Base-by-base conservation (phyloP, 2,329 filamentous ascomycete species). In the Neopestalotiopsis clavispora region DNA sequence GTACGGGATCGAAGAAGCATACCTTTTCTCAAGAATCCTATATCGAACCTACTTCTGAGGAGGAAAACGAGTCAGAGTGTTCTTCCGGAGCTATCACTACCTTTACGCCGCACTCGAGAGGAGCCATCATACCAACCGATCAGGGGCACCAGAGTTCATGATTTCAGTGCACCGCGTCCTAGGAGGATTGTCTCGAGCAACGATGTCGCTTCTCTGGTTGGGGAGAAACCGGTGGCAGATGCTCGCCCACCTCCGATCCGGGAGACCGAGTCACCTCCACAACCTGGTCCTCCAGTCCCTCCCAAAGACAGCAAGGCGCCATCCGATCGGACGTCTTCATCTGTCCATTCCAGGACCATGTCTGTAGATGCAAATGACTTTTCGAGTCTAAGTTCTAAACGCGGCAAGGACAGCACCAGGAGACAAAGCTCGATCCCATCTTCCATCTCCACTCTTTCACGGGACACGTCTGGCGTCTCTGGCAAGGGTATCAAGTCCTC, bases 61-160 rank as follows among this genome's bases (percentile, higher is more conserved):
- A 84, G 88, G 66, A 89, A 86, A 72, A 84, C 84, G 13, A 85
- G 82, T 17, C 86, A 89, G 68, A 83, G 82, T 65, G 78, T 80
- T 0, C 80, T 80, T 0, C 80, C 83, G 1, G 85, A 87, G 59
- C 69, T 84, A 2, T 74, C 83, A 1, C 73, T 85, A 28, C 81
- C 85, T 0, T 73, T 84, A 34, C 72, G 80, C 60, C 78, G 32
- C 2, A 34, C 80, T 7, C 72, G 77, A 0, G 82, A 84, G 14
- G 85, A 86, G 72, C 83, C 84, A 4, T 78, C 79, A 23, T 90
- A 91, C 72, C 89, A 91, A 73, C 89, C 89, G 20, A 92, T 92
- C 71, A 85, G 84, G 74, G 90, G 88, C 63, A 92, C 87, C 7
- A 83, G 85, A 61, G 85, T 91, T 64, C 90, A 92, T 75, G 90